phyloP scores from a whole-genome alignment of 2,329 filamentous ascomycete genomes.

The Botrytis pseudocinerea region DNA sequence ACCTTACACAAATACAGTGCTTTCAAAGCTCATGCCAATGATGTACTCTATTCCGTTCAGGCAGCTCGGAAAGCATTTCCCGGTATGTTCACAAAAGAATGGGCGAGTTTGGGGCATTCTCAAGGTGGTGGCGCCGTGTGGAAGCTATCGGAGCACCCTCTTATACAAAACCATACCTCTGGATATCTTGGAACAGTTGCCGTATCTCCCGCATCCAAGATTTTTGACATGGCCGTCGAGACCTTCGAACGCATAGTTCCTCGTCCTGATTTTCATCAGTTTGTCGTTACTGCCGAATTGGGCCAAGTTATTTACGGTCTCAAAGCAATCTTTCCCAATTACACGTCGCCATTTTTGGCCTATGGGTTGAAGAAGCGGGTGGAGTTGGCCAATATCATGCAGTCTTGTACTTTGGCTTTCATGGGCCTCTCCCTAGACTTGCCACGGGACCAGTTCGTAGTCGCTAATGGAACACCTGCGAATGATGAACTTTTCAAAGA shows the following conservation, averaged over 20 bases:
- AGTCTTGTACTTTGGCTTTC: neutral
- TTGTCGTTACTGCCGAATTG: neutral
- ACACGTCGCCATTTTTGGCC: neutral
- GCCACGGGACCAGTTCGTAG: neutral
- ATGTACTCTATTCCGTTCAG: neutral
- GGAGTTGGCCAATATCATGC: neutral
- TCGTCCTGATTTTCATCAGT: neutral
- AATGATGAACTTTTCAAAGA: neutral
- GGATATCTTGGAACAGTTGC: neutral
- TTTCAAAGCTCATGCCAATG: neutral
- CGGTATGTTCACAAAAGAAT: neutral
- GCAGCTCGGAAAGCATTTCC: neutral
- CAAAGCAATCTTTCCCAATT: neutral
- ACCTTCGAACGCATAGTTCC: neutral
- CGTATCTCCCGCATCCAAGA: neutral
- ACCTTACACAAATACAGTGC: neutral
- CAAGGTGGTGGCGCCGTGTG: neutral
- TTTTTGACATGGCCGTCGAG: neutral
- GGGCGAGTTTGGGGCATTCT: neutral
- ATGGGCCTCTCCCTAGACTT: neutral
- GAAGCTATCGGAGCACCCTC: neutral
- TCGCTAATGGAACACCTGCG: neutral
- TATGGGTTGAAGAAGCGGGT: neutral
- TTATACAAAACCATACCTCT: neutral
- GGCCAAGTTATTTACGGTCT: neutral